Percentiles rank a stretch among this genome's conserved stretches.
Evolutionary conservation across 495 filamentous ascomycete species (phyloP).

Genomic region (Sordaria brevicollis): DNA sequence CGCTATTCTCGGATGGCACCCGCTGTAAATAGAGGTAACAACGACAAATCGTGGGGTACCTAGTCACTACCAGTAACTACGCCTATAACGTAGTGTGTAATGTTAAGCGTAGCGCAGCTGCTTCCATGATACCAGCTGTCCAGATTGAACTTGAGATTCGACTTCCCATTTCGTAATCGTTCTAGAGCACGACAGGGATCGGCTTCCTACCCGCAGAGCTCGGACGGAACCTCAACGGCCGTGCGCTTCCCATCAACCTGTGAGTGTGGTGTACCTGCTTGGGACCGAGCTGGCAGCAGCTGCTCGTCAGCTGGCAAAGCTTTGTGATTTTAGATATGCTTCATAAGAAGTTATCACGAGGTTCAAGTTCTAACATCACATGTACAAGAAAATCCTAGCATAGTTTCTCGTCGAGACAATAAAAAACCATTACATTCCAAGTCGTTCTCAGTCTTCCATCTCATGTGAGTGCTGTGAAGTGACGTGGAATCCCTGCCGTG

Average conservation of each 20-base stretch:
- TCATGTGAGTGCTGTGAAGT: background rate
- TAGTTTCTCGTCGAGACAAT: background rate
- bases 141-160: background rate
- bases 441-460: background rate
- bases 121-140: background rate
- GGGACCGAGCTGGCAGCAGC: background rate
- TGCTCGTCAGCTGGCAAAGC: background rate
- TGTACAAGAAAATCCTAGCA: background rate
- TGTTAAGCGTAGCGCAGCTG: background rate
- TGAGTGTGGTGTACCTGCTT: background rate
- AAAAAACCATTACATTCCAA: too few relatives aligned
- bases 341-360: background rate
- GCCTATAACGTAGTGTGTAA: background rate
- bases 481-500: background rate
- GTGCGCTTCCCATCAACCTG: background rate
- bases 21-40: background rate
- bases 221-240: background rate
- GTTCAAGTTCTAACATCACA: background rate
- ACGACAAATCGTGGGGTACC: background rate
- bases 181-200: background rate
- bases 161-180: background rate
- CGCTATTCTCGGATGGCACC: background rate
- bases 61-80: background rate
- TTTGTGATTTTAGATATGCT: background rate
- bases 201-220: background rate